phyloP scores from a whole-genome alignment of 1,284 basidiomycete genomes.

The Pseudomicrostroma phylloplanum region DNA sequence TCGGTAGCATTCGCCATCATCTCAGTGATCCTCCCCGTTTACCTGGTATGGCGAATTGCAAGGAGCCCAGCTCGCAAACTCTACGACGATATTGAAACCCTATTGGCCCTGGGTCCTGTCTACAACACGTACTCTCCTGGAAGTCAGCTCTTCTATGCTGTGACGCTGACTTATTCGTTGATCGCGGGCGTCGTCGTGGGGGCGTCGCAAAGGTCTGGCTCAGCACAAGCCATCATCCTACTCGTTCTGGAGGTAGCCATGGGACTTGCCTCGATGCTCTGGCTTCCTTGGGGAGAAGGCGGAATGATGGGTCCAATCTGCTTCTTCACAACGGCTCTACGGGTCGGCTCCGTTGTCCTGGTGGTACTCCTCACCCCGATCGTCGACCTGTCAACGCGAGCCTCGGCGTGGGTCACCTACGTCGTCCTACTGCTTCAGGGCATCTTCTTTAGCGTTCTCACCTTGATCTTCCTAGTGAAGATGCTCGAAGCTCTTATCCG shows the following conservation, averaged over 20 bases:
- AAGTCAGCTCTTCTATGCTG: slow-evolving; percentile 76
- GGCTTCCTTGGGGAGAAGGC: slow-evolving; percentile 92
- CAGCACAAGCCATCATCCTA: slow-evolving; percentile 81
- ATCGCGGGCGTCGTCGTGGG: slow-evolving; percentile 76
- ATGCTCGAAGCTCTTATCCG: slow-evolving; percentile 73
- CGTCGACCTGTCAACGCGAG: slow-evolving; percentile 55
- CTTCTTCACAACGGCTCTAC: slow-evolving; percentile 80
- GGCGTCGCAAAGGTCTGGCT: slow-evolving; percentile 79
- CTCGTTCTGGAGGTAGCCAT: slow-evolving; percentile 51
- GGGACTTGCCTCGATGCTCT: slow-evolving; percentile 52
- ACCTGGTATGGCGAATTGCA: slow-evolving; percentile 68
- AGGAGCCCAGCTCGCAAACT: slow-evolving; percentile 78
- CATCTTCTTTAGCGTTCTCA: slow-evolving; percentile 72
- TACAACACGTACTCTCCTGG: slow-evolving; percentile 92
- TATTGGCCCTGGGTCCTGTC: slow-evolving; percentile 83
- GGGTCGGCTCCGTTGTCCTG: slow-evolving; percentile 81
- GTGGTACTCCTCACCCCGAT: slow-evolving; percentile 78
- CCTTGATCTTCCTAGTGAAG: slow-evolving; percentile 76
- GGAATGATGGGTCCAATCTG: slow-evolving; percentile 91
- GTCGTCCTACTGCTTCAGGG: slow-evolving; percentile 80
- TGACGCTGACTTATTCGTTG: slow-evolving; percentile 75
- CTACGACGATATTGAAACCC: slow-evolving; percentile 84
- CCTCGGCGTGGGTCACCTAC: slow-evolving; percentile 78
- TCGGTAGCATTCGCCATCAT: slow-evolving; percentile 70
- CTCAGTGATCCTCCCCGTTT: slow-evolving; percentile 68